Base-by-base conservation (phyloP, 2,329 filamentous ascomycete genomes). In the Periconia sp. region DNA sequence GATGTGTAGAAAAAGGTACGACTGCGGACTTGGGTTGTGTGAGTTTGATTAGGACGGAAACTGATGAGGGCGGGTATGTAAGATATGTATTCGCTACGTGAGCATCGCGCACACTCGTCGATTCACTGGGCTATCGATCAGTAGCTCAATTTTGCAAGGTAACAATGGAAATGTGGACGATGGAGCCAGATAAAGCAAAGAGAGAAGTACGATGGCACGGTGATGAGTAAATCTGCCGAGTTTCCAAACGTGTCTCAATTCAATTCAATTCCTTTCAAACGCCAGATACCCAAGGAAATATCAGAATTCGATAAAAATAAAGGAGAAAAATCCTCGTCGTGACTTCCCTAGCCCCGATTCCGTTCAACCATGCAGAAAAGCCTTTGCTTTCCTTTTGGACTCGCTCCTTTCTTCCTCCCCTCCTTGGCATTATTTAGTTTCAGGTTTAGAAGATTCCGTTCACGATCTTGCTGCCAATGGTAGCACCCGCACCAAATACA, bases 401-500 rank as follows among this genome's bases (percentile, higher is more conserved):
- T 27, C 5, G 23, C 23, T 27, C 17, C 33, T 49, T 47, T 11
- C 41, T 37, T 18, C 19, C 41, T 18, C 18, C 30, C 33, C 33
- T 11, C 33, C 6, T 37, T 37, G 35, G 50, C 20, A 23, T 27
- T 20, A 44, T 15, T 48, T 44, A 44, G 6, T 41, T 23, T 45
- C 23, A 27, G 5, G 56, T 52, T 77, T 86, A 96, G 74, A 96
- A 94, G 64, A 96, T 95, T 59, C 88, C 86, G 76, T 95, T 94
- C 63, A 96, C 91, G 70, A 96, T 85, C 70, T 96, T 94, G 62
- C 88, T 85, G 70, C 92, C 92, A 59, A 96, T 88, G 1, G 91
- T 94, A 46, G 93, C 92, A 74, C 93, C 92, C 45, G 93, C 93
- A 73, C 93, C 93, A 66, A 96, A 96, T 62, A 97, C 91, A 27